A percentile compares a stretch with the other conserved stretches of the same genome.
phyloP scores from a whole-genome alignment of 1,284 basidiomycete genomes.

The Inonotus hispidus region DNA sequence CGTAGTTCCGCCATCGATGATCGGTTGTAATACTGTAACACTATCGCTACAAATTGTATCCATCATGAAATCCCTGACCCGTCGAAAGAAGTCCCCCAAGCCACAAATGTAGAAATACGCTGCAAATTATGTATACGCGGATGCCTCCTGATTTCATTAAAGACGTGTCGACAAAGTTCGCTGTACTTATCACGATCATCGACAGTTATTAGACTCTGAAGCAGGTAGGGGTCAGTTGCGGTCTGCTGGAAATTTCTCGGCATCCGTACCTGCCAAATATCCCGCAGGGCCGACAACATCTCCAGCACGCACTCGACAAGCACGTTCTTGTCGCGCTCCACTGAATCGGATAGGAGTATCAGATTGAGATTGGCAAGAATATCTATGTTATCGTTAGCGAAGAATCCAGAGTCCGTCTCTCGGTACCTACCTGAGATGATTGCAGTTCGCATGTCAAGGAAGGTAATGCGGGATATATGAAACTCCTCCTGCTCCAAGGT shows the following conservation, averaged over 20 bases:
- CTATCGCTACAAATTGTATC: not conserved
- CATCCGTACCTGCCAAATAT: constrained; percentile 10
- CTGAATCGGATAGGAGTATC: not conserved
- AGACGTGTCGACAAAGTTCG: constrained; percentile 2
- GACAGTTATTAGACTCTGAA: not conserved
- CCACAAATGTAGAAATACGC: constrained; percentile 3
- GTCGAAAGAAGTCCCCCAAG: constrained; percentile 4
- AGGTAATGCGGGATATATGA: not conserved
- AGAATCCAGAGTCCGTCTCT: not conserved
- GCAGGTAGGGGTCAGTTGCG: not conserved
- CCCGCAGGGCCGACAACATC: constrained; percentile 17
- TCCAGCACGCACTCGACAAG: constrained; percentile 8
- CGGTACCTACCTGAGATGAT: constrained; percentile 9
- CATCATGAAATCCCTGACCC: not conserved
- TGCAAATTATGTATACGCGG: not conserved
- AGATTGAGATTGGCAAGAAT: constrained; percentile 11
- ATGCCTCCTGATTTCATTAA: constrained; percentile 1
- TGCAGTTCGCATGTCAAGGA: constrained; percentile 1
- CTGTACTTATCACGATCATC: constrained; percentile 3
- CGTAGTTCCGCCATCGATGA: too few relatives aligned
- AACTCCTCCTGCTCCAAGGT: constrained; percentile 3
- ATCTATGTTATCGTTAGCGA: not conserved
- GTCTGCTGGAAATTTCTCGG: not conserved
- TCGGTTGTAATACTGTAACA: too few relatives aligned
- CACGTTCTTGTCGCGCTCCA: constrained; percentile 1